Base-by-base conservation (phyloP, 495 filamentous ascomycete genomes). In the Bombardia bombarda region DNA sequence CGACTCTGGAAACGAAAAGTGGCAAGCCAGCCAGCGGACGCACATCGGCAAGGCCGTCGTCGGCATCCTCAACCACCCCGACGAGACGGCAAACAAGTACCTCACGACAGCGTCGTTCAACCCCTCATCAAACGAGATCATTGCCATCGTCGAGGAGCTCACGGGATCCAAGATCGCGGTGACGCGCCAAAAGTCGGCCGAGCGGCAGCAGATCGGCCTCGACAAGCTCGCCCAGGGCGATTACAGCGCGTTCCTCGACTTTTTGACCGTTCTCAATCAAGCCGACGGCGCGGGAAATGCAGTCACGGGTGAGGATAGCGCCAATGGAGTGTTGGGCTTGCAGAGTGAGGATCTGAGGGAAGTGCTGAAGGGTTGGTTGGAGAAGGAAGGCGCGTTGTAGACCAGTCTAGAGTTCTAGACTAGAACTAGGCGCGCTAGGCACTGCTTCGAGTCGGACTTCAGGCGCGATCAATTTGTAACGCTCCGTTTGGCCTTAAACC, bases 51-150 rank as follows among this genome's bases (percentile, higher is more conserved):
- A 59, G 31, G 68, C 69, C 3, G 53, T 82, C 10, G 69, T 53
- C 1, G 68, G 63, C 0, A 56, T 78, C 22, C 49, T 84, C 6
- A 47, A 61, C 14, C 65, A 77, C 40, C 72, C 73, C 0, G 69
- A 72, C 0, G 58, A 69, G 39, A 82, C 78, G 1, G 66, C 62
- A 19, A 82, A 83, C 52, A 62, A 65, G 8, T 64, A 62, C 38
- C 41, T 83, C 1, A 59, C 60, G 21, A 63, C 78, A 10, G 54
- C 71, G 3, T 72, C 74, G 0, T 73, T 74, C 31, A 66, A 65
- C 1, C 59, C 69, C 1, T 73, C 74, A 4, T 75, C 76, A 57
- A 74, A 75, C 32, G 60, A 82, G 46, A 51, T 83, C 14, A 47
- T 82, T 0, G 51, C 49, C 6, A 48, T 71, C 5, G 59, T 72